Base-by-base conservation (phyloP, 768 basidiomycete species). In the Lactarius hatsudake region DNA sequence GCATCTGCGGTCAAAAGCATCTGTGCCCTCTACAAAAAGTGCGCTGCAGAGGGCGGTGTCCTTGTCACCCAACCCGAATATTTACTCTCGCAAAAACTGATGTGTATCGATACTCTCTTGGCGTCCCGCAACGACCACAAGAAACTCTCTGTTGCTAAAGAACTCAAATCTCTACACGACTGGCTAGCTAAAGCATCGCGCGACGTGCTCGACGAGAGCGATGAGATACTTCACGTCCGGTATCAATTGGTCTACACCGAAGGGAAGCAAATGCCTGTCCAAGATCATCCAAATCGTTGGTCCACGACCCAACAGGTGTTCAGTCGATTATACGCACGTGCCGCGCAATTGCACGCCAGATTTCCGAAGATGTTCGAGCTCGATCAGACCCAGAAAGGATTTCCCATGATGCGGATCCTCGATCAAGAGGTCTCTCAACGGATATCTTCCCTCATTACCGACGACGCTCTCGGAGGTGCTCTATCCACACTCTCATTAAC, bases 31-130 rank as follows among this genome's bases (percentile, higher is more conserved):
- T 76, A 80, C 66, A 63, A 73, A 38, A 75, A 77, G 36, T 86
- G 85, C 63, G 75, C 74, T 69, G 59, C 59, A 0, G 73, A 72
- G 13, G 72, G 76, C 13, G 84, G 85, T 0, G 69, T 86, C 28
- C 72, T 85, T 6, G 74, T 86, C 0, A 64, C 75, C 12, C 85
- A 86, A 60, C 85, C 85, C 0, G 84, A 86, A 48, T 82, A 86
- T 40, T 74, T 84, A 23, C 75, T 86, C 2, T 86, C 85, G 0
- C 81, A 82, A 63, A 77, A 79, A 66, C 75, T 86, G 15, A 79
- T 83, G 78, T 78, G 75, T 5, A 73, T 85, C 30, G 80, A 86
- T 67, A 73, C 72, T 30, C 73, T 66, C 32, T 54, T 66, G 9
- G 18, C 28, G 2, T 36, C 63, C 1, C n/a, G 8, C 17, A 12